Percentiles rank a stretch among this genome's conserved stretches.
phyloP scores from a whole-genome alignment of 2,329 filamentous ascomycete species.

The Penicillium sp. region DNA sequence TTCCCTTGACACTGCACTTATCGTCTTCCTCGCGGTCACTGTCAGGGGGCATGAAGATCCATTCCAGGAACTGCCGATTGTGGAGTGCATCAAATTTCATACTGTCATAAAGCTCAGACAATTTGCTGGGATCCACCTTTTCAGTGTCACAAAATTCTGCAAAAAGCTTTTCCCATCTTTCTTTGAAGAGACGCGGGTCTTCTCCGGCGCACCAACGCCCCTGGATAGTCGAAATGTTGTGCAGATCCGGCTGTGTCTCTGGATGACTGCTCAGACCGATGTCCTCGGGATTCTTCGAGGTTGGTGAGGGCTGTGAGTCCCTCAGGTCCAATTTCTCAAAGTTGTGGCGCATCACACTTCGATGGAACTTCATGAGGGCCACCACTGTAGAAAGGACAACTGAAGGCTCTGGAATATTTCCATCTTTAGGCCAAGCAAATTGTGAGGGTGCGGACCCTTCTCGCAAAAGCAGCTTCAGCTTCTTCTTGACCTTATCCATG shows the following conservation, averaged over 20 bases:
- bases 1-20: slow-evolving; percentile 30
- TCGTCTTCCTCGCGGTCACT: slow-evolving; percentile 71
- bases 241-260: slow-evolving; percentile 36
- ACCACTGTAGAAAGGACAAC: slow-evolving; percentile 90
- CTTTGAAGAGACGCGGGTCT: slow-evolving; percentile 89
- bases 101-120: slow-evolving; percentile 96
- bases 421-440: slow-evolving; percentile 89
- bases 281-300: slow-evolving; percentile 13
- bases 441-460: slow-evolving; percentile 93
- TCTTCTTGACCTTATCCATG: slow-evolving; percentile 99
- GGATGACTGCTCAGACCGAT: slow-evolving; percentile 14
- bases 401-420: slow-evolving; percentile 86
- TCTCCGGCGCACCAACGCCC: slow-evolving; percentile 94
- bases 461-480: slow-evolving; percentile 86
- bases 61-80: slow-evolving; percentile 93
- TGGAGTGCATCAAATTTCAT: slow-evolving; percentile 99
- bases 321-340: slow-evolving; percentile 71
- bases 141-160: slow-evolving; percentile 94
- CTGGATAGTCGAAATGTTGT: slow-evolving; percentile 70
- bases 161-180: slow-evolving; percentile 98
- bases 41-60: slow-evolving; percentile 88
- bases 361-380: slow-evolving; percentile 96
- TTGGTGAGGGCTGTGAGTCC: slow-evolving; percentile 54
- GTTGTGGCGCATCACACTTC: slow-evolving; percentile 91
- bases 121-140: slow-evolving; percentile 98